phyloP scores from a whole-genome alignment of 768 basidiomycete genomes.

The Hygrophorus russula region DNA sequence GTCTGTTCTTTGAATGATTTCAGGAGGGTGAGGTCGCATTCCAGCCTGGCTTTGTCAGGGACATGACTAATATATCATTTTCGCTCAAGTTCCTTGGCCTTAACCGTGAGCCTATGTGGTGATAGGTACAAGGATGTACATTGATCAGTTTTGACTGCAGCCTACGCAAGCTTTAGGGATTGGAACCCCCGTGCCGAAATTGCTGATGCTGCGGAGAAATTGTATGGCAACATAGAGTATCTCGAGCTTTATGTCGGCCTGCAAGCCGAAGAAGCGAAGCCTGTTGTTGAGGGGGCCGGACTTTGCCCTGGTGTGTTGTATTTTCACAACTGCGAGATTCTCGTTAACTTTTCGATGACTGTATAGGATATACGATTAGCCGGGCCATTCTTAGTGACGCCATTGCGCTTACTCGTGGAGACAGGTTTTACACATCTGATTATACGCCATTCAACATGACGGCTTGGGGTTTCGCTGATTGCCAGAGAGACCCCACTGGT shows the following conservation, averaged over 20 bases:
- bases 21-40: constrained; percentile 34
- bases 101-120: constrained; percentile 38
- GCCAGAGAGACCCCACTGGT: constrained; percentile 59
- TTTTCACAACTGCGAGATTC: not conserved
- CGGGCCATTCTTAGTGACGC: constrained; percentile 82
- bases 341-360: not conserved
- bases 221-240: constrained; percentile 67
- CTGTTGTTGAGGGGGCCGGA: constrained; percentile 66
- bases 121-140: not conserved
- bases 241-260: constrained; percentile 77
- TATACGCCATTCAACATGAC: constrained; percentile 75
- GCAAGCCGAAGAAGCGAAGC: constrained; percentile 71
- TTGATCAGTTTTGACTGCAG: constrained; percentile 20
- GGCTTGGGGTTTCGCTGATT: constrained; percentile 77
- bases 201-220: constrained; percentile 59
- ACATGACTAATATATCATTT: not conserved
- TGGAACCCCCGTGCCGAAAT: constrained; percentile 73
- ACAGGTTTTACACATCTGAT: constrained; percentile 74
- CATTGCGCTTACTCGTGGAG: constrained; percentile 77
- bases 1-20: constrained; percentile 81
- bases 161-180: constrained; percentile 59
- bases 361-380: constrained; percentile 64
- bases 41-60: not conserved
- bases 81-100: constrained; percentile 53
- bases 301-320: constrained; percentile 58